Evolutionary conservation across 139 green algal genomes (phyloP).

Genomic region (Chlorella vulgaris): DNA sequence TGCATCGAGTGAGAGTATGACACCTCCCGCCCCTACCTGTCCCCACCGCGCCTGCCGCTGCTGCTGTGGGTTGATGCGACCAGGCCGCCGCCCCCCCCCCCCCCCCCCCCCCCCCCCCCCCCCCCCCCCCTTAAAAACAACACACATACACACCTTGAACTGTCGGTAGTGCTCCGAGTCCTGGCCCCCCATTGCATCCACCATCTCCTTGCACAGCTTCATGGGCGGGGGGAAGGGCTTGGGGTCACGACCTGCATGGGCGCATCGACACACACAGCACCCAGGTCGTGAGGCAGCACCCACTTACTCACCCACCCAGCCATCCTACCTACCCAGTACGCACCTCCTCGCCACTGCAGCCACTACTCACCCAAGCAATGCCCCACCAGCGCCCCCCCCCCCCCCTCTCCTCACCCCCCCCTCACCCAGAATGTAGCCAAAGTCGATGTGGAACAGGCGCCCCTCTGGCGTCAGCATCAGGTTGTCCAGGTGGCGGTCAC

Average conservation of each 20-base stretch:
- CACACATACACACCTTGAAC: constrained; percentile 52
- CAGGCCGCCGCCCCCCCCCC: no score
- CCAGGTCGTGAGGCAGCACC: no score
- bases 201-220: constrained; percentile 91
- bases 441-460: constrained; percentile 97
- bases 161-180: constrained; percentile 76
- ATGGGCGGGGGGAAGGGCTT: constrained; percentile 97
- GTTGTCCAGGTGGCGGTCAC: constrained; percentile 97
- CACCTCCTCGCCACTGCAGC: no score
- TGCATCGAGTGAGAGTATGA: not conserved
- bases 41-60: not conserved
- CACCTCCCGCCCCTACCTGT: not conserved
- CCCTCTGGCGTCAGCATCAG: constrained; percentile 90
- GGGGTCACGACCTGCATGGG: constrained; percentile 75
- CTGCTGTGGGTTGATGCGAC: no score
- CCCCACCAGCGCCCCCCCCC: not conserved
- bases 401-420: not conserved
- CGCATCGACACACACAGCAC: no score
- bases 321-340: no score
- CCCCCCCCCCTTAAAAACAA: no score
- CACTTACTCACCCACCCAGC: no score
- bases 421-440: constrained; percentile 93
- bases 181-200: constrained; percentile 93
- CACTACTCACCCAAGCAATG: not conserved
- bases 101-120: no score